Conservation (phyloP, 2,329 filamentous ascomycete species). For the Trichophyton benhamiae region DNA sequence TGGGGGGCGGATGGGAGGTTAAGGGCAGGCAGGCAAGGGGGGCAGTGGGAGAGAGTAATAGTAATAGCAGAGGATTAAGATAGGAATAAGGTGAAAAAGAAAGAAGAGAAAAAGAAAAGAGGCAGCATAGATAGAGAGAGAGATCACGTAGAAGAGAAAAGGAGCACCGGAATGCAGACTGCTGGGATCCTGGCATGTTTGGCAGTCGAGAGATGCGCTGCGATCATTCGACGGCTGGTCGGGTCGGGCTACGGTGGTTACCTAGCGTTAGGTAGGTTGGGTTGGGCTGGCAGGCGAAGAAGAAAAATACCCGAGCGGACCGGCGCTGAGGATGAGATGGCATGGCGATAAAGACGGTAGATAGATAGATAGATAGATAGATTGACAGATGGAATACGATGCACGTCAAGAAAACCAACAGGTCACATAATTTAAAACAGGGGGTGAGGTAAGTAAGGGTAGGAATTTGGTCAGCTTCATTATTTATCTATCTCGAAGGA, state of each 20-base stretch:
- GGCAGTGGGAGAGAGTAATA: background rate
- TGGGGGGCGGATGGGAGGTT: background rate
- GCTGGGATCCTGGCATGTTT: background rate
- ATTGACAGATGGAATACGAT: background rate
- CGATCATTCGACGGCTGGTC: too few relatives aligned
- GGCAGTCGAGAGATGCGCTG: background rate
- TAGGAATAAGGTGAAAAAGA: too few relatives aligned
- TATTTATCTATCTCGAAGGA: too few relatives aligned
- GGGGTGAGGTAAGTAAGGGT: background rate
- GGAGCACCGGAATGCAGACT: too few relatives aligned
- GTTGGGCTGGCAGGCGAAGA: background rate
- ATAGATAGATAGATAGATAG: background rate
- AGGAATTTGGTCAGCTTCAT: background rate
- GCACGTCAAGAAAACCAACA: background rate
- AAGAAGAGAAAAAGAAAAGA: too few relatives aligned
- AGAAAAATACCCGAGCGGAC: background rate
- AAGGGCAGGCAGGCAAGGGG: background rate
- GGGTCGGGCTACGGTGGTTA: background rate
- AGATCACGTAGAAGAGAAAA: too few relatives aligned
- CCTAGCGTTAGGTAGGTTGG: background rate
- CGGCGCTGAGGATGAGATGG: background rate
- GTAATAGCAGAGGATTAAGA: too few relatives aligned
- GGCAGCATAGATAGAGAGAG: too few relatives aligned
- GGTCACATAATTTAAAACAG: background rate
- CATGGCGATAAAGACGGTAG: too few relatives aligned